Evolutionary conservation across 2,329 filamentous ascomycete species (phyloP).

Genomic region (Gnomoniopsis smithogilvyi): DNA sequence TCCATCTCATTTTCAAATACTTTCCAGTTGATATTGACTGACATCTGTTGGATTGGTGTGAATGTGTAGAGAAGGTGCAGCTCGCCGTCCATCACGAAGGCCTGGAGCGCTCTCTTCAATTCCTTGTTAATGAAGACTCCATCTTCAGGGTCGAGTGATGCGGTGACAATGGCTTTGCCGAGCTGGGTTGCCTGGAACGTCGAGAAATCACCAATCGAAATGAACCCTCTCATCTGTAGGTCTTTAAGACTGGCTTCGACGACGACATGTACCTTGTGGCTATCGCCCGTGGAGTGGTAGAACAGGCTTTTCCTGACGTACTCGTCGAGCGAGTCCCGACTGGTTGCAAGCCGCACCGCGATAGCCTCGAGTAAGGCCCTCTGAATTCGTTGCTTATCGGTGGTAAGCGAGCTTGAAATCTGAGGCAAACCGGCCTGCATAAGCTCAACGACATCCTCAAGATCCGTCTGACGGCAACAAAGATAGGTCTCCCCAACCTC

Average conservation of each 20-base stretch:
- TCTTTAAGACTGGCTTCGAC: conserved; percentile 59
- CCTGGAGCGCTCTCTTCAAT: conserved; percentile 61
- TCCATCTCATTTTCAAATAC: conserved; percentile 71
- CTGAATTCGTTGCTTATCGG: conserved; percentile 66
- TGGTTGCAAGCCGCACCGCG: conserved; percentile 64
- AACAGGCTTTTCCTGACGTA: conserved; percentile 68
- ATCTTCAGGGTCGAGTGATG: conserved; percentile 70
- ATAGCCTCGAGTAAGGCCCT: conserved; percentile 70
- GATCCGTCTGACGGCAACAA: conserved; percentile 65
- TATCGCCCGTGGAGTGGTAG: conserved; percentile 50
- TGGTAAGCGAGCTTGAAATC: conserved; percentile 65
- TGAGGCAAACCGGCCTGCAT: conserved; percentile 70
- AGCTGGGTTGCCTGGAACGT: conserved; percentile 61
- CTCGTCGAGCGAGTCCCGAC: conserved; percentile 60
- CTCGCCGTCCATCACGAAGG: conserved; percentile 78
- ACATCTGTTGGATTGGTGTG: conserved; percentile 63
- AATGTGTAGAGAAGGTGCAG: conserved; percentile 79
- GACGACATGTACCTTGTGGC: conserved; percentile 46
- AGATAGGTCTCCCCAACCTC: conserved; percentile 75
- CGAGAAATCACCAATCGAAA: conserved; percentile 46
- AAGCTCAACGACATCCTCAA: conserved; percentile 67
- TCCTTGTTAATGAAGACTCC: conserved; percentile 71
- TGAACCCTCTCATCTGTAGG: conserved; percentile 51
- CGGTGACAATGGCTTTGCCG: conserved; percentile 69
- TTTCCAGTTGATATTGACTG: conserved; percentile 64